Evolutionary conservation across 768 basidiomycete genomes (phyloP).

Genomic region (Tremella mesenterica): DNA sequence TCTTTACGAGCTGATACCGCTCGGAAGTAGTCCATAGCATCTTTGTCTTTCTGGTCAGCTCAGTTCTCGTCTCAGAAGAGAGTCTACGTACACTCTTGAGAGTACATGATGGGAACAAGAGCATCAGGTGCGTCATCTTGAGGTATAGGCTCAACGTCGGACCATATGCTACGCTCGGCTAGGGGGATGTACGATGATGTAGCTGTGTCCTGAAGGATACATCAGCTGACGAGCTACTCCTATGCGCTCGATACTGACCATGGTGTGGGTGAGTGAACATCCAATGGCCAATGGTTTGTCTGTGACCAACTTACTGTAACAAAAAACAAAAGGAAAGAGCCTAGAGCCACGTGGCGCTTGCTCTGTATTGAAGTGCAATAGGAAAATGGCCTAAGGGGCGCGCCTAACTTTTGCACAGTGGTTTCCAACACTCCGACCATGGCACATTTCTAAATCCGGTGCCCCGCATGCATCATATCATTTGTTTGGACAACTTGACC

Average conservation of each 20-base stretch:
- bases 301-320: too few species aligned
- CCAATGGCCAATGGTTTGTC: too few species aligned
- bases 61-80: neutral
- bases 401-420: too few species aligned
- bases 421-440: too few species aligned
- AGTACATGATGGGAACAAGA: constrained; percentile 87
- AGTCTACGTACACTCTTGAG: constrained; percentile 63
- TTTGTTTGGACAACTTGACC: too few species aligned
- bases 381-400: too few species aligned
- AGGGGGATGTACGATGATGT: constrained; percentile 51
- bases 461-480: too few species aligned
- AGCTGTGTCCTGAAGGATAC: constrained; percentile 10
- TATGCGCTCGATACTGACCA: neutral
- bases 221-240: neutral
- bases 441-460: too few species aligned
- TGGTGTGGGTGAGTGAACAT: neutral
- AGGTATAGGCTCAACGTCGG: constrained; percentile 64
- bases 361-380: neutral
- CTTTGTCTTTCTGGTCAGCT: constrained; percentile 58
- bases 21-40: constrained; percentile 87
- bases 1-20: constrained; percentile 69
- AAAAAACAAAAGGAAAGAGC: neutral
- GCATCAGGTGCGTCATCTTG: constrained; percentile 73
- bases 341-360: neutral
- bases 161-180: constrained; percentile 63